Evolutionary conservation across 768 basidiomycete genomes (phyloP).

Genomic region (Amanita pallidorosea): DNA sequence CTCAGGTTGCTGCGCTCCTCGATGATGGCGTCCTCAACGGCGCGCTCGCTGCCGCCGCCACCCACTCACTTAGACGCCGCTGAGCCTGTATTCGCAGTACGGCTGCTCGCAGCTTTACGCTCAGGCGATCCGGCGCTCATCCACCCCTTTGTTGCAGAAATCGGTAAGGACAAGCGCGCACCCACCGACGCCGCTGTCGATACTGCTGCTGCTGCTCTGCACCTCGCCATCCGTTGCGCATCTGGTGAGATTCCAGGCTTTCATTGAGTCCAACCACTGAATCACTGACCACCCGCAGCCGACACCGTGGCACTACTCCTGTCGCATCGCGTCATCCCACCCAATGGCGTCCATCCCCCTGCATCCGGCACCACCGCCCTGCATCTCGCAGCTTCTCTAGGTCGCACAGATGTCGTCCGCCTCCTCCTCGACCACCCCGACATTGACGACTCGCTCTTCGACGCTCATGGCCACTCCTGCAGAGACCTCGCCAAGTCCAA

Average conservation of each 20-base stretch:
- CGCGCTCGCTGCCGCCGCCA: background rate
- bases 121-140: slow-evolving; percentile 64
- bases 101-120: background rate
- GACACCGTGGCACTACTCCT: slow-evolving; percentile 62
- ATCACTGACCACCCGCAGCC: slow-evolving; percentile 22
- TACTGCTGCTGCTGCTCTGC: slow-evolving; percentile 64
- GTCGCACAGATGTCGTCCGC: slow-evolving; percentile 60
- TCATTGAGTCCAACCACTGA: background rate
- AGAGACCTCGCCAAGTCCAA: slow-evolving; percentile 63
- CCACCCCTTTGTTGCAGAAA: slow-evolving; percentile 74
- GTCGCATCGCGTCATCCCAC: slow-evolving; percentile 66
- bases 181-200: slow-evolving; percentile 36
- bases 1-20: background rate
- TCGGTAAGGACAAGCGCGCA: slow-evolving; percentile 51
- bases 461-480: slow-evolving; percentile 55
- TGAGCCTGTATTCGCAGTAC: background rate
- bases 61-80: background rate
- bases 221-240: slow-evolving; percentile 76
- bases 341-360: slow-evolving; percentile 66
- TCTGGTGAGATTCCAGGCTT: slow-evolving; percentile 37
- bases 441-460: slow-evolving; percentile 70
- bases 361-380: slow-evolving; percentile 66
- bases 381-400: slow-evolving; percentile 59
- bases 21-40: background rate
- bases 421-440: slow-evolving; percentile 70